phyloP scores from a whole-genome alignment of 2,329 filamentous ascomycete genomes.

The Fusarium sp. region DNA sequence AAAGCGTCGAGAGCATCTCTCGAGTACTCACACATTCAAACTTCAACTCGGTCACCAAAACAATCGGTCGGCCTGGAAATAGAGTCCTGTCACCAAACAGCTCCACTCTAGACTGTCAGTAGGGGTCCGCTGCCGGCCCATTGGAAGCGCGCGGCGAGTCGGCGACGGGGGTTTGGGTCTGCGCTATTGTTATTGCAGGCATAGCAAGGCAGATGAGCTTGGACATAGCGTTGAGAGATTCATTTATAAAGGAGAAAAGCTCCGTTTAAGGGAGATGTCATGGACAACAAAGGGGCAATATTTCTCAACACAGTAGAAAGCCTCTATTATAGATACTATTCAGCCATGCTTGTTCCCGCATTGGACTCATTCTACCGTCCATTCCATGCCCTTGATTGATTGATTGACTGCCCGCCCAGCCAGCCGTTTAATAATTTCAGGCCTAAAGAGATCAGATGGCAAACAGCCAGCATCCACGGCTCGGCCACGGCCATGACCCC shows the following conservation, averaged over 20 bases:
- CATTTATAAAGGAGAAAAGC: slow-evolving; percentile 33
- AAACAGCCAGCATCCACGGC: slow-evolving; percentile 29
- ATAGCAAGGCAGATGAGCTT: slow-evolving; percentile 41
- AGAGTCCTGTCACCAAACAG: slow-evolving; percentile 26
- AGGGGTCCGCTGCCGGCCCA: slow-evolving; percentile 43
- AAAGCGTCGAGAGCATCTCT: slow-evolving; percentile 30
- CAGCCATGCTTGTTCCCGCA: not conserved
- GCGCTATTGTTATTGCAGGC: slow-evolving; percentile 45
- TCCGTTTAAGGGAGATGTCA: slow-evolving; percentile 23
- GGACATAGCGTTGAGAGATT: slow-evolving; percentile 38
- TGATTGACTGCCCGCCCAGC: slow-evolving; percentile 16
- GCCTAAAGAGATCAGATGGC: slow-evolving; percentile 32
- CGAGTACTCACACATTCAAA: slow-evolving; percentile 36
- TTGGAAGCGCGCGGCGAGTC: slow-evolving; percentile 41
- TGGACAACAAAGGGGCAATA: slow-evolving; percentile 20
- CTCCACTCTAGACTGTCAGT: slow-evolving; percentile 38
- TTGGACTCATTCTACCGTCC: too few relatives aligned
- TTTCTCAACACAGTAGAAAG: slow-evolving; percentile 5
- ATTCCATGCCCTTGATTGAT: not conserved
- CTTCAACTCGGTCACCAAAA: slow-evolving; percentile 15
- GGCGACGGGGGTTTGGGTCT: slow-evolving; percentile 34
- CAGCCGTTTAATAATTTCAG: slow-evolving; percentile 31
- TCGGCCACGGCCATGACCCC: slow-evolving; percentile 25
- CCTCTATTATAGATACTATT: not conserved
- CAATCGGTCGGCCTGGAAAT: slow-evolving; percentile 32